A percentile compares a stretch with the other conserved stretches of the same genome.
phyloP scores from a whole-genome alignment of 73 alveolate genomes.

The Paramecium tetraurelia region DNA sequence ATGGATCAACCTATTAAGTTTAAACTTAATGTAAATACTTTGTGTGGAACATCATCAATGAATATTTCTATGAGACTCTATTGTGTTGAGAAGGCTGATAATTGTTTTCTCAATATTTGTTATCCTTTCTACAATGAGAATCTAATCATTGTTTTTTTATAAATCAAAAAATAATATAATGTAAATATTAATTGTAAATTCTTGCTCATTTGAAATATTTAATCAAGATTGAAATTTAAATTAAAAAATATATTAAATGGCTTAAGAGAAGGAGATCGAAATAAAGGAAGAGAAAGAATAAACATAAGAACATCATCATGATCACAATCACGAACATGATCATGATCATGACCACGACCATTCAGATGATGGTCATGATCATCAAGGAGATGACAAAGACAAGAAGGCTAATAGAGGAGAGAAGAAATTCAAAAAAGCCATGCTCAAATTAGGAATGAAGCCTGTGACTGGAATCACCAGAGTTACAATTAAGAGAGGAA shows the following conservation, averaged over 20 bases:
- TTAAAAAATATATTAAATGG: neutral
- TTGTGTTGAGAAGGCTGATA: neutral
- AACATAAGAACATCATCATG: neutral
- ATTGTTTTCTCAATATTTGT: neutral
- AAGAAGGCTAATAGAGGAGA: slow-evolving; percentile 94
- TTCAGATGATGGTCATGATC: slow-evolving; percentile 60
- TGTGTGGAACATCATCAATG: slow-evolving; percentile 35
- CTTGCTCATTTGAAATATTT: neutral
- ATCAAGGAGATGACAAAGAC: slow-evolving; percentile 66
- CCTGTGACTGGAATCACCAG: slow-evolving; percentile 91
- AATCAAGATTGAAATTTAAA: slow-evolving; percentile 14
- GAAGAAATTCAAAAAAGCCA: slow-evolving; percentile 96
- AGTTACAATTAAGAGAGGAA: slow-evolving; percentile 96
- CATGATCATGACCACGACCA: slow-evolving; percentile 37
- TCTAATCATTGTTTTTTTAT: neutral
- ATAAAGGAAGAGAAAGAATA: neutral
- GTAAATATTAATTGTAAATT: neutral
- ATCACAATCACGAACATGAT: slow-evolving; percentile 43
- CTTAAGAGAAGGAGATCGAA: slow-evolving; percentile 29
- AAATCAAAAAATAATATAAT: neutral
- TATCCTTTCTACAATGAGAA: neutral
- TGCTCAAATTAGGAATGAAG: slow-evolving; percentile 93
- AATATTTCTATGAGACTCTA: neutral
- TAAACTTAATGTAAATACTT: neutral
- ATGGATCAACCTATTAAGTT: slow-evolving; percentile 54